phyloP scores from a whole-genome alignment of 768 basidiomycete species.

The Daedalea quercina region DNA sequence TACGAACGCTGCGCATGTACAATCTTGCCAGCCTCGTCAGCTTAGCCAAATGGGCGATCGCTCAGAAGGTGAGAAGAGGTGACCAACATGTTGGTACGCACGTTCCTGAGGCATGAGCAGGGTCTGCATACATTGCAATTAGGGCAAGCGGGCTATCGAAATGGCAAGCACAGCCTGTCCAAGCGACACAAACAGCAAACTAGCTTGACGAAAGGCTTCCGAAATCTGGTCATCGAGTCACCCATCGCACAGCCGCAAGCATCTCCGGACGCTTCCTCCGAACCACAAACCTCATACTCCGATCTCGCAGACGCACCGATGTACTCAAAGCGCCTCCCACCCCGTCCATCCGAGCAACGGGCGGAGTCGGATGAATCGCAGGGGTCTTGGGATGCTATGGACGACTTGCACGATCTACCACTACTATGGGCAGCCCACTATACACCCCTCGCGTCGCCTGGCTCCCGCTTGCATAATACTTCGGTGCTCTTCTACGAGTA shows the following conservation, averaged over 20 bases:
- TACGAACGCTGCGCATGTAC: constrained; percentile 71
- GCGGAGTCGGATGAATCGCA: constrained; percentile 13
- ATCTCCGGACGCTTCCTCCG: constrained; percentile 20
- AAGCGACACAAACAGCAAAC: constrained; percentile 41
- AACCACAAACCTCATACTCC: constrained; percentile 18
- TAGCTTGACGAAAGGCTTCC: constrained; percentile 58
- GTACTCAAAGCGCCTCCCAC: constrained; percentile 7
- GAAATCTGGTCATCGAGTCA: constrained; percentile 45
- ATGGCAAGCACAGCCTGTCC: constrained; percentile 33
- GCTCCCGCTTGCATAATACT: constrained; percentile 53
- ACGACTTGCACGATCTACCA: constrained; percentile 65
- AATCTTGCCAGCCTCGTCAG: constrained; percentile 69
- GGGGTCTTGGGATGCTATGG: constrained; percentile 57
- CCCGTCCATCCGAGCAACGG: constrained; percentile 5
- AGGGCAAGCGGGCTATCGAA: constrained; percentile 23
- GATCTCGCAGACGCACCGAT: constrained; percentile 9
- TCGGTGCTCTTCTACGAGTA: constrained; percentile 63
- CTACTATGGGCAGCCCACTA: constrained; percentile 86
- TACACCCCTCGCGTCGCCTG: constrained; percentile 64
- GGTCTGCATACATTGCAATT: constrained; percentile 57
- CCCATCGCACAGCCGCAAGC: constrained; percentile 21
- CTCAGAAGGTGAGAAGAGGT: constrained; percentile 47
- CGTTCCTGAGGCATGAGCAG: constrained; percentile 28
- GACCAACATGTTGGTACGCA: background rate
- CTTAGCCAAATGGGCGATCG: constrained; percentile 67